Evolutionary conservation across 768 basidiomycete genomes (phyloP).

Genomic region (Naganishia antarctica): DNA sequence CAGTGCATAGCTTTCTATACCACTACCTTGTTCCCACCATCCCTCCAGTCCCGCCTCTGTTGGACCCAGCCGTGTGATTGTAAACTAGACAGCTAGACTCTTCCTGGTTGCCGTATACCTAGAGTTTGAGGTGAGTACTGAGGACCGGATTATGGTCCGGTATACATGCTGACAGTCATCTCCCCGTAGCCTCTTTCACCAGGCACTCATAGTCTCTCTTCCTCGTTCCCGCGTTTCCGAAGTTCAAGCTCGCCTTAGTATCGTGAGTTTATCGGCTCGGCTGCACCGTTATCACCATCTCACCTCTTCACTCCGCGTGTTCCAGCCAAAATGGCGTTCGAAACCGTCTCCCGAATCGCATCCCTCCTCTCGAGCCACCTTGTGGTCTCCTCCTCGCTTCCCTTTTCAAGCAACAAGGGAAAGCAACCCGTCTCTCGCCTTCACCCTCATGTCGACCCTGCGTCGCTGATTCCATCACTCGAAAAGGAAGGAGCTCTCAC

Average conservation of each 20-base stretch:
- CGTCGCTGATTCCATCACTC: slow-evolving; percentile 10
- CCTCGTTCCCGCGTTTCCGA: too few relatives aligned
- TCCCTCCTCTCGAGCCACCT: slow-evolving; percentile 28
- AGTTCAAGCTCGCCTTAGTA: too few relatives aligned
- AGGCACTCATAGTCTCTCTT: too few relatives aligned
- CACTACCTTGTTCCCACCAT: neutral
- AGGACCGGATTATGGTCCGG: too few relatives aligned
- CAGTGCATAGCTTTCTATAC: too few relatives aligned
- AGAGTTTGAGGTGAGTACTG: neutral
- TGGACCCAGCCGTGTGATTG: neutral
- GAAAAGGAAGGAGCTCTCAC: slow-evolving; percentile 19
- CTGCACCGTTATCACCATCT: too few relatives aligned
- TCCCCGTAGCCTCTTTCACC: too few relatives aligned
- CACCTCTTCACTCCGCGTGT: too few relatives aligned
- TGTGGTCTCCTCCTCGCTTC: slow-evolving; percentile 28
- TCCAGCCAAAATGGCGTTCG: slow-evolving; percentile 23
- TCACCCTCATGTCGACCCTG: slow-evolving; percentile 26
- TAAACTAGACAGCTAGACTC: neutral
- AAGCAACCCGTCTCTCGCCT: slow-evolving; percentile 15
- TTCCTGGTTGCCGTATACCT: neutral
- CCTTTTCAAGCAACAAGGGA: slow-evolving; percentile 21
- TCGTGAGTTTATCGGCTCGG: neutral
- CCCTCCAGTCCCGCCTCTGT: neutral
- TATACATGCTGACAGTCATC: too few relatives aligned
- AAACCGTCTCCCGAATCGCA: slow-evolving; percentile 25